A percentile compares a stretch with the other conserved stretches of the same genome.
Evolutionary conservation across 2,329 filamentous ascomycete genomes (phyloP).

Genomic region (Didymella glomerata): DNA sequence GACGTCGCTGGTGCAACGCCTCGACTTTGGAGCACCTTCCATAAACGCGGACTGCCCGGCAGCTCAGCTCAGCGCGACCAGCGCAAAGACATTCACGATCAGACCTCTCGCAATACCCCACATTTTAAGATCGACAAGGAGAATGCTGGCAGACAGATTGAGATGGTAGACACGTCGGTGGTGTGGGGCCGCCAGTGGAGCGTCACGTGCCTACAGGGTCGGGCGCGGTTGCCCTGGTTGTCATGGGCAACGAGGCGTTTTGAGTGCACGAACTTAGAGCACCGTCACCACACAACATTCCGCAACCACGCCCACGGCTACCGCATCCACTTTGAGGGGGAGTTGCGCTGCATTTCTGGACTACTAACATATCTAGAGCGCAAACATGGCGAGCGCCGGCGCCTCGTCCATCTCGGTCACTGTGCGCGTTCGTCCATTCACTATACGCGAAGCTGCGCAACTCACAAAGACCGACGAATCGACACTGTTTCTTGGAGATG

Average conservation of each 20-base stretch:
- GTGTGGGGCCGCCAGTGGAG: conserved; percentile 1
- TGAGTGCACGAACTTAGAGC: conserved; percentile 14
- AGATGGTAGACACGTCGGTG: conserved; percentile 7
- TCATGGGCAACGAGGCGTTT: conserved; percentile 15
- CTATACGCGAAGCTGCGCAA: conserved; percentile 93
- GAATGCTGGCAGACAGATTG: conserved; percentile 4
- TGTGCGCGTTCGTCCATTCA: conserved; percentile 72
- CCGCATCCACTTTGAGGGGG: conserved; percentile 18
- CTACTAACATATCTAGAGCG: conserved; percentile 25
- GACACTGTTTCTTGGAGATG: conserved; percentile 93
- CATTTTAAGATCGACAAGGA: conserved; percentile 5
- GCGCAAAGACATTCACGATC: neutral
- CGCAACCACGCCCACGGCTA: conserved; percentile 32
- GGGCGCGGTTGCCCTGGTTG: conserved; percentile 5
- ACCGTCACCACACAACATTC: conserved; percentile 35
- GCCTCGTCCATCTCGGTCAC: conserved; percentile 61
- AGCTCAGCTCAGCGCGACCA: neutral
- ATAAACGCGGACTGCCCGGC: neutral
- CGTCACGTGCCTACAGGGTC: conserved; percentile 7
- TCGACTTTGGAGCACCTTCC: neutral
- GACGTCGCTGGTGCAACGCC: conserved; percentile 5
- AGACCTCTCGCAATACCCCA: neutral
- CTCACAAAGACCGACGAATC: conserved; percentile 81
- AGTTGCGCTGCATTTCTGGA: conserved; percentile 27
- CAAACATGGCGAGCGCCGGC: conserved; percentile 52